Conservation (phyloP, 2,329 filamentous ascomycete species). For the Calonectria fujianensis region DNA sequence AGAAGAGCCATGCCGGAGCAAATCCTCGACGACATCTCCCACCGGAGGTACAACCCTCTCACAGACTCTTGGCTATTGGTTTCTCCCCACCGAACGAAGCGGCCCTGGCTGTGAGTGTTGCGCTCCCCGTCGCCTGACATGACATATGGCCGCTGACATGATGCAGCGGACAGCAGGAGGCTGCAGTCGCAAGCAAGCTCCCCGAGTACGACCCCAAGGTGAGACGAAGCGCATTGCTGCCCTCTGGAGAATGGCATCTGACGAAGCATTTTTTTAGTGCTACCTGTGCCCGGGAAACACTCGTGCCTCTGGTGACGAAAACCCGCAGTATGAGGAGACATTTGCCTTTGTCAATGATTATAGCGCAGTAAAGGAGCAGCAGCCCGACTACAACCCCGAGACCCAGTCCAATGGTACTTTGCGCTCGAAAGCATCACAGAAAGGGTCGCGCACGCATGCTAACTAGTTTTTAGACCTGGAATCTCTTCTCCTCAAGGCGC, state of each 20-base stretch:
- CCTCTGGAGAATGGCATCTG: conserved; percentile 29
- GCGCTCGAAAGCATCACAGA: neutral
- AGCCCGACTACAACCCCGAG: conserved; percentile 81
- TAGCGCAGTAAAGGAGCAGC: conserved; percentile 95
- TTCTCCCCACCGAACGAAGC: conserved; percentile 95
- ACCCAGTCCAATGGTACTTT: conserved; percentile 61
- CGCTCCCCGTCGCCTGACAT: neutral
- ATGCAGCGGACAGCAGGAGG: conserved; percentile 84
- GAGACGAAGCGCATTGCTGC: conserved; percentile 52
- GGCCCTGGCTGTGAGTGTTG: conserved; percentile 92
- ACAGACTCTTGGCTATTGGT: conserved; percentile 94
- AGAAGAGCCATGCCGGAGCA: conserved; percentile 78
- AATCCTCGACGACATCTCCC: conserved; percentile 95
- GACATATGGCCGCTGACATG: conserved; percentile 35
- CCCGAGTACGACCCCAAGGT: conserved; percentile 88
- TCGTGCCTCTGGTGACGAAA: conserved; percentile 89
- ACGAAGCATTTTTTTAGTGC: conserved; percentile 73
- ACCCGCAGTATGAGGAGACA: conserved; percentile 89
- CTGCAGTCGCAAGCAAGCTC: conserved; percentile 78
- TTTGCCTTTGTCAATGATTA: conserved; percentile 99
- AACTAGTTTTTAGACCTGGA: conserved; percentile 76
- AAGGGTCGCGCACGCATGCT: conserved; percentile 12
- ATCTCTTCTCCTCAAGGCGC: conserved; percentile 85
- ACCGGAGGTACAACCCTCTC: conserved; percentile 94
- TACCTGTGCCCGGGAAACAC: conserved; percentile 96